These are phyloP conservation scores for Ambrosia trifida DNA, from an alignment of 129 eudicot genomes.

Conservation along the genomic window DNA sequence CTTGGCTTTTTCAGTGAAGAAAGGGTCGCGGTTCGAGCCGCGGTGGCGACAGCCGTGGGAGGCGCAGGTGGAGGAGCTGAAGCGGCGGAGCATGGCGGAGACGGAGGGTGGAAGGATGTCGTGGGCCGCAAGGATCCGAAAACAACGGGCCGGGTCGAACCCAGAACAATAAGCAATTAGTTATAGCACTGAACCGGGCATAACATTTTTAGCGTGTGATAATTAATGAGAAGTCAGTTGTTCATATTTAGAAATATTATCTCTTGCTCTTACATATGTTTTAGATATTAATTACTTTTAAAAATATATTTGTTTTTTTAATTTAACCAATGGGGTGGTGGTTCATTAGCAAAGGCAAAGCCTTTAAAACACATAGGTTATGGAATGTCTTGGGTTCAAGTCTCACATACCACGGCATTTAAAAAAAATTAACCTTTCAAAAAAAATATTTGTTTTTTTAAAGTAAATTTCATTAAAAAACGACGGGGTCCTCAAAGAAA, in stretches of 20 bases:
- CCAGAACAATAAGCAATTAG: background rate
- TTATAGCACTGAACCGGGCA: background rate
- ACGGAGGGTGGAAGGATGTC: slow-evolving; percentile 17
- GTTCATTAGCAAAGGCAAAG: no score
- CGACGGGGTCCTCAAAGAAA: no score
- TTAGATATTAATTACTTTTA: no score
- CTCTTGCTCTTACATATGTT: background rate
- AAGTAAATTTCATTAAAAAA: no score
- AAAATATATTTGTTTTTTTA: no score
- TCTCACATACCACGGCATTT: no score
- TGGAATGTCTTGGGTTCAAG: no score
- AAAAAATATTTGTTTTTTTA: no score
- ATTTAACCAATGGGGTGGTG: no score
- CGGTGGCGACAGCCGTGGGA: slow-evolving; percentile 52
- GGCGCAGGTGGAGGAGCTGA: slow-evolving; percentile 44
- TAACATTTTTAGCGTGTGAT: background rate
- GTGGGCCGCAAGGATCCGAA: slow-evolving; percentile 46
- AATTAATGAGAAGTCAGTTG: background rate
- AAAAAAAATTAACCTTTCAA: no score
- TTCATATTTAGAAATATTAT: background rate
- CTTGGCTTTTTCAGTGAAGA: slow-evolving; percentile 28
- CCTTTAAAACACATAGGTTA: no score
- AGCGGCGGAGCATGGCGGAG: slow-evolving; percentile 37
- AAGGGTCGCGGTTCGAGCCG: slow-evolving; percentile 22
- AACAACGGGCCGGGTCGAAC: slow-evolving; percentile 19